These are phyloP conservation scores for Colletotrichum theobromicola DNA, from an alignment of 2,329 filamentous ascomycete species.

Conservation along the genomic window DNA sequence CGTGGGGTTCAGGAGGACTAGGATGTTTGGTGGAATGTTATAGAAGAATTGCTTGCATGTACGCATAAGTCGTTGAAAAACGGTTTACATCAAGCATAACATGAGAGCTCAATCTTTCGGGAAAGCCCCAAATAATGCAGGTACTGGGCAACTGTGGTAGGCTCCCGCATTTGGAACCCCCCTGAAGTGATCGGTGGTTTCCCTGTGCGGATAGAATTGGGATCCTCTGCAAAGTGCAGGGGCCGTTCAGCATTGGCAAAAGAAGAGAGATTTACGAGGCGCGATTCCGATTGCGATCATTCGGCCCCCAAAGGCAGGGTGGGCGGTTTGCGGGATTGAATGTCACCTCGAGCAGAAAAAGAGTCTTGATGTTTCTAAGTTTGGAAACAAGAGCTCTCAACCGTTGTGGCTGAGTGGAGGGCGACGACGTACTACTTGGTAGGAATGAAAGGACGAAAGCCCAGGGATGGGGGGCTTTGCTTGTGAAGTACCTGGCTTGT, in stretches of 20 bases:
- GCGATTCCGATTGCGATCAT: not conserved
- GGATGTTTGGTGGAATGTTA: not conserved
- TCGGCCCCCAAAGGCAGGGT: not conserved
- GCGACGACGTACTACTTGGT: not conserved
- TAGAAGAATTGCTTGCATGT: not conserved
- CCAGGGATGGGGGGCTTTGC: not conserved
- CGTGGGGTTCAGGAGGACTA: not conserved
- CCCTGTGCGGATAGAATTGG: not conserved
- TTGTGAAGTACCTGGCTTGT: not conserved
- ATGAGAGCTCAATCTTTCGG: not conserved
- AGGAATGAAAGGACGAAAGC: not conserved
- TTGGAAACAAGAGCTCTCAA: not conserved
- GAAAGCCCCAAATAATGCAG: not conserved
- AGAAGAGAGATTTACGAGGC: not conserved
- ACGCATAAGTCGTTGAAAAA: too few relatives aligned
- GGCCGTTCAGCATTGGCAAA: not conserved
- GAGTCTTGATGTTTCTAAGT: conserved; percentile 1
- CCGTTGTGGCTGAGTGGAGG: not conserved
- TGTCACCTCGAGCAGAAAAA: not conserved
- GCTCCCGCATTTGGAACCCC: not conserved
- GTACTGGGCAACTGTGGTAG: not conserved
- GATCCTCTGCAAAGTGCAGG: not conserved
- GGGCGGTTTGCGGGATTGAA: not conserved
- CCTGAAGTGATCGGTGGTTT: not conserved
- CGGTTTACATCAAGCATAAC: not conserved